A percentile compares a stretch with the other conserved stretches of the same genome.
Conservation (phyloP, 2,329 filamentous ascomycete species). For the Tricladium varicosporioides region DNA sequence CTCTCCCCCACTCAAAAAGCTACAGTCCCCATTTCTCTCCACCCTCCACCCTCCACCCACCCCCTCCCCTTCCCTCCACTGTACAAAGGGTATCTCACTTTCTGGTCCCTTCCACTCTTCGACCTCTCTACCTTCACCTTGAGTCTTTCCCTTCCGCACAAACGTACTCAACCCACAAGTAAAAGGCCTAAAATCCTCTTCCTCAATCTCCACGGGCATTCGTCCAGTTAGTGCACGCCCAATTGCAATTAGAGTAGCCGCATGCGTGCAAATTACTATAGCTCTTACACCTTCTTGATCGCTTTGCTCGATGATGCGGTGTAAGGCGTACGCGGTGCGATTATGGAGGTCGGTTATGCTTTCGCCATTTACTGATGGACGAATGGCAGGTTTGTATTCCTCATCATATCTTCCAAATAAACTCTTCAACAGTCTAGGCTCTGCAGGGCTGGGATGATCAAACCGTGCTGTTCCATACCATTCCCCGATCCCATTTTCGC, state of each 20-base stretch:
- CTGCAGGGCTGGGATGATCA: constrained; percentile 76
- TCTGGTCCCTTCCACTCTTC: constrained; percentile 40
- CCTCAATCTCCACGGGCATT: constrained; percentile 68
- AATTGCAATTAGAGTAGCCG: constrained; percentile 82
- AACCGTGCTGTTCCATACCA: constrained; percentile 90
- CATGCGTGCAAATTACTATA: constrained; percentile 83
- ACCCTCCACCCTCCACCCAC: constrained; percentile 80
- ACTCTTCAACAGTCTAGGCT: constrained; percentile 56
- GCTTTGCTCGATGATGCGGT: constrained; percentile 67
- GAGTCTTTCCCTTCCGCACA: constrained; percentile 39
- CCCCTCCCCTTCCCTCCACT: constrained; percentile 59
- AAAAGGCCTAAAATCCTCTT: constrained; percentile 81
- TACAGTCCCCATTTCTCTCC: constrained; percentile 78
- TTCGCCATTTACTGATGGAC: constrained; percentile 74
- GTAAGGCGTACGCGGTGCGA: constrained; percentile 68
- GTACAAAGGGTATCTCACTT: constrained; percentile 38
- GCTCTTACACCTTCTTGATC: constrained; percentile 69
- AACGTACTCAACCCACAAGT: constrained; percentile 80
- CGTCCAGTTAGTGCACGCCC: constrained; percentile 77
- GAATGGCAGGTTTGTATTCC: constrained; percentile 63
- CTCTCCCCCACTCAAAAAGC: constrained; percentile 73
- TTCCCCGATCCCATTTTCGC: constrained; percentile 66
- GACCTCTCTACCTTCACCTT: constrained; percentile 38
- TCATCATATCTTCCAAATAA: constrained; percentile 62
- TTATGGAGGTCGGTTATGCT: constrained; percentile 76